phyloP scores from a whole-genome alignment of 306 rosid species.

The Inga laurina region DNA sequence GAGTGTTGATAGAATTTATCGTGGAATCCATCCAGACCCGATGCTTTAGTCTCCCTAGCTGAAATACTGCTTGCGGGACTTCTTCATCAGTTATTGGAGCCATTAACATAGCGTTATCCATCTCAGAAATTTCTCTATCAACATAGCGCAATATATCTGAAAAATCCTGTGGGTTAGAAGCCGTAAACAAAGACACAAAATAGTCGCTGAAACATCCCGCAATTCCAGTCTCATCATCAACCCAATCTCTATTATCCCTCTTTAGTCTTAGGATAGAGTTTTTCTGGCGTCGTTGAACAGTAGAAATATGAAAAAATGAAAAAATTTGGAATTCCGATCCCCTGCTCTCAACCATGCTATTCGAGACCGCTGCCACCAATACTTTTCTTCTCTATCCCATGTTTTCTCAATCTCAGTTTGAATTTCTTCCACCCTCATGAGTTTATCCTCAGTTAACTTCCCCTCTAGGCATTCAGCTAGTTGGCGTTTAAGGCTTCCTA shows the following conservation, averaged over 20 bases:
- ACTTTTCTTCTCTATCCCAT: not conserved
- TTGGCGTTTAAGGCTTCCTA: not conserved
- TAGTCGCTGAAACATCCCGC: rapidly evolving
- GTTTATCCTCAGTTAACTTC: rapidly evolving
- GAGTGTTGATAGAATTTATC: not conserved
- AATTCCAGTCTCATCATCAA: not conserved
- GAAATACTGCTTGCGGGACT: not conserved
- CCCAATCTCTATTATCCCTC: not conserved
- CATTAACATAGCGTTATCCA: not conserved
- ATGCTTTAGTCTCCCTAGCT: not conserved
- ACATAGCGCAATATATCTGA: too few relatives aligned
- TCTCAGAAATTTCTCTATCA: too few relatives aligned
- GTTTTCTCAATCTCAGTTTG: not conserved
- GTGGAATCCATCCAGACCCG: not conserved
- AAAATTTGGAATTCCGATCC: not conserved
- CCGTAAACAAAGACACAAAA: not conserved
- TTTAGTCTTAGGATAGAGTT: not conserved
- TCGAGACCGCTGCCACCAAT: not conserved
- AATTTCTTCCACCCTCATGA: rapidly evolving
- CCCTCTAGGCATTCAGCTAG: not conserved
- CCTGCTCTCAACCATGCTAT: not conserved
- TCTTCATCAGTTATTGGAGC: not conserved
- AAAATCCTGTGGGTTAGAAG: not conserved
- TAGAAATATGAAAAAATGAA: not conserved
- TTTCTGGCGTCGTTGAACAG: rapidly evolving